Conservation (phyloP, 257 asterid genomes). For the Linaria vulgaris region DNA sequence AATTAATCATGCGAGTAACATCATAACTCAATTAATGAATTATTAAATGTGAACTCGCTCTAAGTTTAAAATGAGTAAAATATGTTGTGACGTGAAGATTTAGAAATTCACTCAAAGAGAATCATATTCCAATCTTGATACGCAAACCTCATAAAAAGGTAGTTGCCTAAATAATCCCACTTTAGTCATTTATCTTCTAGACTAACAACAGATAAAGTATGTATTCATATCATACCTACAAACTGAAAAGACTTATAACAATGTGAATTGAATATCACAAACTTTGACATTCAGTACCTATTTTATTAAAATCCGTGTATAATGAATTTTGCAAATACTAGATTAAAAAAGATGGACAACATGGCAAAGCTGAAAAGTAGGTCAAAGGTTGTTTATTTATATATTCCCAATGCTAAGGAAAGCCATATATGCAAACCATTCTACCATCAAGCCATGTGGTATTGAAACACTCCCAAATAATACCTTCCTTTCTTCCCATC, state of each 20-base stretch:
- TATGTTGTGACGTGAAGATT: no score
- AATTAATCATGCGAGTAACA: no score
- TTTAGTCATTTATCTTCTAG: no score
- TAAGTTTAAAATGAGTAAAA: no score
- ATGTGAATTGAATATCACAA: conserved; percentile 27
- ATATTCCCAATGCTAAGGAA: conserved; percentile 32
- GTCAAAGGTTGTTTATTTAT: conserved; percentile 40
- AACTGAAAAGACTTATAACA: neutral
- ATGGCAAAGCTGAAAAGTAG: conserved; percentile 30
- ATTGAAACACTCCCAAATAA: conserved; percentile 31
- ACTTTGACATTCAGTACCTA: conserved; percentile 28
- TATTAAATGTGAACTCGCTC: no score
- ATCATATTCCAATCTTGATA: no score
- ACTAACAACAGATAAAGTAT: no score
- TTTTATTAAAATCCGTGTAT: conserved; percentile 27
- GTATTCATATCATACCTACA: neutral
- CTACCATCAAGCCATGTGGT: conserved; percentile 32
- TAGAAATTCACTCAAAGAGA: no score
- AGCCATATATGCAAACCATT: conserved; percentile 21
- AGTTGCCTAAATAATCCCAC: no score
- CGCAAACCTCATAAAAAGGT: no score
- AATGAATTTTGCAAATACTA: conserved; percentile 29
- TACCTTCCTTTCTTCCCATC: conserved; percentile 19
- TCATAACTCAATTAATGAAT: no score
- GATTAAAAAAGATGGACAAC: conserved; percentile 32